Evolutionary conservation across 2,329 filamentous ascomycete genomes (phyloP).

Genomic region (Pyricularia grisea): DNA sequence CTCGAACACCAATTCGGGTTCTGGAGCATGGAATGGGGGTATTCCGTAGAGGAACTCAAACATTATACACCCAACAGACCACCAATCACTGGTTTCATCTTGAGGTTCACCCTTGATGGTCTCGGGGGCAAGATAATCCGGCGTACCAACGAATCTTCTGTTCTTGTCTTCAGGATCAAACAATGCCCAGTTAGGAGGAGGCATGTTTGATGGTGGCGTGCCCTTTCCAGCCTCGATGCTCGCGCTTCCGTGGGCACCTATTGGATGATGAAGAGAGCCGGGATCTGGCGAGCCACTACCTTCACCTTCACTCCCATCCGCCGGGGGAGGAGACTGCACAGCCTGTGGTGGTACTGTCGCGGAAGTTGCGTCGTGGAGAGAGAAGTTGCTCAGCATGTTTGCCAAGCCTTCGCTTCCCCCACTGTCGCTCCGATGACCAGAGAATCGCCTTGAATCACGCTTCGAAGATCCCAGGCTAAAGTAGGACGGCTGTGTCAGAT

Average conservation of each 20-base stretch:
- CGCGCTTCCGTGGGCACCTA: constrained; percentile 7
- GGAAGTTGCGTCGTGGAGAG: constrained; percentile 52
- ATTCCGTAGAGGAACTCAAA: constrained; percentile 94
- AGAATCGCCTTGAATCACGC: constrained; percentile 58
- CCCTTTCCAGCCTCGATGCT: constrained; percentile 40
- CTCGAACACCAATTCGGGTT: constrained; percentile 90
- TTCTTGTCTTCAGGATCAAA: constrained; percentile 94
- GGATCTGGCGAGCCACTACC: constrained; percentile 66
- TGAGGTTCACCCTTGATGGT: constrained; percentile 93
- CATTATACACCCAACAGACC: constrained; percentile 97
- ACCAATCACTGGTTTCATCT: constrained; percentile 99
- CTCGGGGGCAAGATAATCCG: constrained; percentile 93
- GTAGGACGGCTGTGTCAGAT: constrained; percentile 77
- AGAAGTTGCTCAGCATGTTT: constrained; percentile 73
- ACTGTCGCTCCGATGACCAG: constrained; percentile 83
- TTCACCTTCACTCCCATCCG: constrained; percentile 66
- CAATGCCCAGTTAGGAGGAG: constrained; percentile 81
- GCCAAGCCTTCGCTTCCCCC: constrained; percentile 79
- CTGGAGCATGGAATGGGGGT: constrained; percentile 84
- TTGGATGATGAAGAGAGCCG: constrained; percentile 47
- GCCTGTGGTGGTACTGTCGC: constrained; percentile 30
- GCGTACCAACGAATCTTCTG: constrained; percentile 89
- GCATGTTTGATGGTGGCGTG: constrained; percentile 59
- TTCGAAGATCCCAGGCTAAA: constrained; percentile 61
- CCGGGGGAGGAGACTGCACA: constrained; percentile 47